Conservation (phyloP, 2,329 filamentous ascomycete species). For the Aspergillus vadensis region DNA sequence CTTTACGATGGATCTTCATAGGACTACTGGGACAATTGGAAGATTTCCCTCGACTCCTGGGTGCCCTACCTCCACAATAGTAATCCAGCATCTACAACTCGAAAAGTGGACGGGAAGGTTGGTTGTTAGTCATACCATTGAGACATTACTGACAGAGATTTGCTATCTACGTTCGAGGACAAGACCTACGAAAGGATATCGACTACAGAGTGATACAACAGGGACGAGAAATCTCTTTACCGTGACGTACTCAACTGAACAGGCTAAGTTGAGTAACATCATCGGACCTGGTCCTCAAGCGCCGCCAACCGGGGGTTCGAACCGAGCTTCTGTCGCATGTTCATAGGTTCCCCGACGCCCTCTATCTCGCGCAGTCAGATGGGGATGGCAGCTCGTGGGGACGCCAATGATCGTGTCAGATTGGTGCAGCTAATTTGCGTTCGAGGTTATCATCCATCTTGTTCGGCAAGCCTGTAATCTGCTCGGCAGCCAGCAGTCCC, state of each 20-base stretch:
- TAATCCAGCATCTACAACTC: not conserved
- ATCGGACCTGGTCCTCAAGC: not conserved
- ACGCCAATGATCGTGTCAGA: not conserved
- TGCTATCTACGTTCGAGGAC: not conserved
- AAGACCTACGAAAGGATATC: not conserved
- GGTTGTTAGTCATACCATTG: not conserved
- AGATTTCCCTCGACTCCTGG: no score
- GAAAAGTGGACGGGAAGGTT: constrained; percentile 1
- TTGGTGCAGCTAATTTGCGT: constrained; percentile 5
- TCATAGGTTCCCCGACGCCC: not conserved
- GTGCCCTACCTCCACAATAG: no score
- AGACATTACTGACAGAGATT: not conserved
- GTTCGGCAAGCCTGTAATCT: not conserved
- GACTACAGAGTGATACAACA: not conserved
- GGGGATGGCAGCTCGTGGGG: not conserved
- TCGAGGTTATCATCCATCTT: not conserved
- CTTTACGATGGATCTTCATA: no score
- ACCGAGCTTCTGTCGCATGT: not conserved
- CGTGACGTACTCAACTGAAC: not conserved
- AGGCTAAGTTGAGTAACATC: not conserved
- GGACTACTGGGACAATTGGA: no score
- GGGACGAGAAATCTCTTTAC: constrained; percentile 4
- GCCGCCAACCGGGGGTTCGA: not conserved
- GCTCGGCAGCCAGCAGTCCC: not conserved
- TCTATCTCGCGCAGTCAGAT: not conserved